Conservation (phyloP, 352 stramenopile genomes). For the Phytophthora sp. region DNA sequence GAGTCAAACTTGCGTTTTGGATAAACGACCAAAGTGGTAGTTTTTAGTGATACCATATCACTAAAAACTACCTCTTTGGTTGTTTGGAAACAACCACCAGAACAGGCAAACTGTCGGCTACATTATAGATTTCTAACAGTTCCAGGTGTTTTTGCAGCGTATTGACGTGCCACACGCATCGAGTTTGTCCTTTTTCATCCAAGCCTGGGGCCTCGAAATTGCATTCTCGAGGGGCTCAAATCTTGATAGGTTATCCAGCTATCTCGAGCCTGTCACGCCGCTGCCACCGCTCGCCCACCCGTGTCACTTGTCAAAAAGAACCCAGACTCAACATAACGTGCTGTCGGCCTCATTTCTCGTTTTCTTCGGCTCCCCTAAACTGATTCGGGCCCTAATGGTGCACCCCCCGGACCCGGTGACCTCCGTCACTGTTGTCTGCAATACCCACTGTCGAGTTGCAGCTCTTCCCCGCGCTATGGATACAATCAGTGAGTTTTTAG, state of each 20-base stretch:
- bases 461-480: conserved; percentile 31
- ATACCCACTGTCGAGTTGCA: conserved; percentile 21
- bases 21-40: no score
- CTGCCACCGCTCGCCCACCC: conserved; percentile 14
- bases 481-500: conserved; percentile 41
- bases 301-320: conserved; percentile 31
- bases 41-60: no score
- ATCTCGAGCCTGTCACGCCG: conserved; percentile 17
- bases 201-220: not conserved
- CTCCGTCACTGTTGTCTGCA: conserved; percentile 26
- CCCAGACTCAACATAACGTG: conserved; percentile 11
- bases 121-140: conserved; percentile 10
- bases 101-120: no score
- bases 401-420: conserved; percentile 27
- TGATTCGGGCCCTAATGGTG: conserved; percentile 21
- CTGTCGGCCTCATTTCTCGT: conserved; percentile 18
- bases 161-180: conserved; percentile 18
- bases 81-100: no score
- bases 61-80: no score
- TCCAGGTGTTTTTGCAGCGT: conserved; percentile 29
- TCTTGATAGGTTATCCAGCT: conserved; percentile 40
- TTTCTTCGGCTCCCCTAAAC: conserved; percentile 15
- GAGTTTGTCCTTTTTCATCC: conserved; percentile 27
- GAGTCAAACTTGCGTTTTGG: no score
- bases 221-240: conserved; percentile 24